These are phyloP conservation scores for Fusarium mangiferae DNA, from an alignment of 2,329 filamentous ascomycete species.

Conservation along the genomic window DNA sequence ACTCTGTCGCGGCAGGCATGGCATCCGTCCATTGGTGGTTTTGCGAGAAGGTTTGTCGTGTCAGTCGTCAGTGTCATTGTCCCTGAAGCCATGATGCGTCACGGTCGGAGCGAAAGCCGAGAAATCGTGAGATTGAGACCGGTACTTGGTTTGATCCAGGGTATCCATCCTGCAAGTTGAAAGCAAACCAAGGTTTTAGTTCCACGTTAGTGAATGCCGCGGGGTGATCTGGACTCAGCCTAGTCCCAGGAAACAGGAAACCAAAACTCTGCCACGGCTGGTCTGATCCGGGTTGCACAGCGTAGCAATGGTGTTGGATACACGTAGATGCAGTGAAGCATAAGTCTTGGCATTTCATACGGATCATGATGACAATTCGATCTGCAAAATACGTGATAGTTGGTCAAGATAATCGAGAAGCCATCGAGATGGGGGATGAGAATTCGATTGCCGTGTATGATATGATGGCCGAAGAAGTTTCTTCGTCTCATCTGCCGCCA, in stretches of 20 bases:
- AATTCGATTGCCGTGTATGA: conserved; percentile 3
- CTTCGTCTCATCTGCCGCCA: not conserved
- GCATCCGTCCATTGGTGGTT: not conserved
- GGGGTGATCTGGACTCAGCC: conserved; percentile 25
- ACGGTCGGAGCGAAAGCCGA: conserved; percentile 8
- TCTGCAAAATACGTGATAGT: conserved; percentile 5
- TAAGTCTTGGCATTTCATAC: not conserved
- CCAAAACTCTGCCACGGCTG: conserved; percentile 17
- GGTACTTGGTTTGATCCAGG: conserved; percentile 6
- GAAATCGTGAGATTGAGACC: not conserved
- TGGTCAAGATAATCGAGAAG: conserved; percentile 5
- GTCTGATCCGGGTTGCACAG: not conserved
- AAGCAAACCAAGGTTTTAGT: conserved; percentile 14
- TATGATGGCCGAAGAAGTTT: not conserved
- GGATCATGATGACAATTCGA: conserved; percentile 8
- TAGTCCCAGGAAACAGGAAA: conserved; percentile 13
- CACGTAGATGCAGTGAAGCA: not conserved
- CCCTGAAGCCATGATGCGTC: not conserved
- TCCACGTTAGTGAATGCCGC: conserved; percentile 31
- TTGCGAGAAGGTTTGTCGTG: not conserved
- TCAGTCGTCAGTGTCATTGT: not conserved
- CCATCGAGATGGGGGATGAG: conserved; percentile 13
- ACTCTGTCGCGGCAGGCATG: not conserved
- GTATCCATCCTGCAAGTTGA: not conserved
- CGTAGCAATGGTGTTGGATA: not conserved